Percentiles rank a stretch among this genome's conserved stretches.
phyloP scores from a whole-genome alignment of 306 rosid species.

The Carpinus viminea region DNA sequence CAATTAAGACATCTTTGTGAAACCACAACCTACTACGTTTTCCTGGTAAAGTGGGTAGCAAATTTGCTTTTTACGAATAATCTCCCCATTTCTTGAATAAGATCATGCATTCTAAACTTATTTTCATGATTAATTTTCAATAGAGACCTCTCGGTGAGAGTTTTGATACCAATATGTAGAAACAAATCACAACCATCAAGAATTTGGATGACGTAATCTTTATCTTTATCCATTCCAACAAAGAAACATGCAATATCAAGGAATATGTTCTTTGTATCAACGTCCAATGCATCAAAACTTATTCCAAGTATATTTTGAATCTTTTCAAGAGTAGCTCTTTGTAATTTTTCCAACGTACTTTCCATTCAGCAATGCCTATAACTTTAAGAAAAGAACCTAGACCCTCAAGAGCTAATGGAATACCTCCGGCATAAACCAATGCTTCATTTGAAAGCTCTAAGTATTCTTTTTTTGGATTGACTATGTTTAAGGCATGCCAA shows the following conservation, averaged over 20 bases:
- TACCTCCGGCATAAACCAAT: slow-evolving; percentile 19
- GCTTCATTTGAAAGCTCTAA: too few species aligned
- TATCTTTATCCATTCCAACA: slow-evolving; percentile 30
- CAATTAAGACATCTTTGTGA: not conserved
- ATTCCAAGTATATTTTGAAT: slow-evolving; percentile 30
- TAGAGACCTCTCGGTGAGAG: slow-evolving; percentile 35
- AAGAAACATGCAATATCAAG: slow-evolving; percentile 48
- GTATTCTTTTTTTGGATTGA: too few species aligned
- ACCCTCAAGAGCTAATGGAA: slow-evolving; percentile 46
- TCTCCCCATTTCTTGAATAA: slow-evolving; percentile 46
- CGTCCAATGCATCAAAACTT: slow-evolving; percentile 27
- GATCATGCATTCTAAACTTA: slow-evolving; percentile 28
- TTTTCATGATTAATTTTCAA: slow-evolving; percentile 2
- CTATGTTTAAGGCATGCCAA: too few species aligned
- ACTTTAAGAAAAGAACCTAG: slow-evolving; percentile 42
- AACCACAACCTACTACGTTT: slow-evolving; percentile 28
- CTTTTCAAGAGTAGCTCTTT: slow-evolving; percentile 19
- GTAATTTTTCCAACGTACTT: slow-evolving; percentile 23
- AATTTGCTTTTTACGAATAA: slow-evolving; percentile 25
- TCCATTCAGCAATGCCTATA: slow-evolving; percentile 15
- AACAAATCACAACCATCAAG: slow-evolving; percentile 33
- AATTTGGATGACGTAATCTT: slow-evolving; percentile 10
- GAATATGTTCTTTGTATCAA: slow-evolving; percentile 28
- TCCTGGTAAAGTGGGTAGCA: slow-evolving; percentile 6
- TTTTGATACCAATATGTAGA: slow-evolving; percentile 32